Base-by-base conservation (phyloP, 805 yeast species). In the Lipomyces yamadae region DNA sequence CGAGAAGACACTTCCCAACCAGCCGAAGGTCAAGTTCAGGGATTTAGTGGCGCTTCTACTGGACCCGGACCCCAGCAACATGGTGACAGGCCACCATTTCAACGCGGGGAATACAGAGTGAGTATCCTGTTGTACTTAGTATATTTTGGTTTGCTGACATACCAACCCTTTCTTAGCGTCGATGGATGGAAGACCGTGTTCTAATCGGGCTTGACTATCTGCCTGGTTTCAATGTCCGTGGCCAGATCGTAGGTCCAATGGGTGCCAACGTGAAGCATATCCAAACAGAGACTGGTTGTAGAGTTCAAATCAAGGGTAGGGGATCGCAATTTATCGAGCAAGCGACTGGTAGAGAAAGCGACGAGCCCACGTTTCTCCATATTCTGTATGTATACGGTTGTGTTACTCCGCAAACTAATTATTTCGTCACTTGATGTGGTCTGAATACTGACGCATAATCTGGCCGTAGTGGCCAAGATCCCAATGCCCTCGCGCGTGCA, bases 201-300 rank as follows among this genome's bases (percentile, higher is more conserved):
- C 67, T 58, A 8, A 61, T 73, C 15, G 70, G 70, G 4, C 59
- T 72, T 39, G 72, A 70, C 15, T 57, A 69, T 18, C 29, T 66
- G 34, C 74, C 76, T 5, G 74, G 73, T 5, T 74, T 73, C 62
- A 73, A 72, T 60, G 68, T 77, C 13, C 75, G 80, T 3, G 75
- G 75, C 8, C 64, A 73, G 53, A 70, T 78, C 39, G 76, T 78
- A n/a, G 80, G 80, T 10, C 74, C 73, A n/a, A 74, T 69, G 11
- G 80, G 79, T 37, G 74, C 71, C 33, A 77, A 78, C 63, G 75
- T 78, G 30, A 78, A 78, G 72, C 80, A 78, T 67, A 78, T 78
- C 45, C 74, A 73, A 58, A 57, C 62, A 45, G 77, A 73, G 52
- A 75, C 81, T 1, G 77, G 75, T 8, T 67, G 74, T 55, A 69